Conservation (phyloP, 2,329 filamentous ascomycete genomes). For the Parascedosporium putredinis region DNA sequence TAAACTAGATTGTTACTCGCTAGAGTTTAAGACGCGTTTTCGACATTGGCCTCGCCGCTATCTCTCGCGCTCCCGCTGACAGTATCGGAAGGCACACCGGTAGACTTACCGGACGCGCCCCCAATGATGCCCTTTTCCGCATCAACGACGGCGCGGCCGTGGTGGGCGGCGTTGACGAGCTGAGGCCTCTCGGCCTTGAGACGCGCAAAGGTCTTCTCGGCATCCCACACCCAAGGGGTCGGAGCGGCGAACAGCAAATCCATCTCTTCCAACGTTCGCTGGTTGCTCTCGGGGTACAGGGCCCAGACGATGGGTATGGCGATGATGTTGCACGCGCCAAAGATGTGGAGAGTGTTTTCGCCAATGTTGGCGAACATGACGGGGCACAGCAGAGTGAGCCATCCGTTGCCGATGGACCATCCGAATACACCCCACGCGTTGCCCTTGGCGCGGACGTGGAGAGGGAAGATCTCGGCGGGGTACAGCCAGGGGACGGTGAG, state of each 20-base stretch:
- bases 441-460: slow-evolving; percentile 47
- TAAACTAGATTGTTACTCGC: too few relatives aligned
- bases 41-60: not conserved
- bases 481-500: slow-evolving; percentile 56
- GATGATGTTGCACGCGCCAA: slow-evolving; percentile 31
- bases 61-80: not conserved
- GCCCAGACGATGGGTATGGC: slow-evolving; percentile 47
- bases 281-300: slow-evolving; percentile 35
- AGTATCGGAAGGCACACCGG: not conserved
- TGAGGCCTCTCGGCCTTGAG: slow-evolving; percentile 51
- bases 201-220: slow-evolving; percentile 52
- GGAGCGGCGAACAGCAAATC: slow-evolving; percentile 42
- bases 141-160: slow-evolving; percentile 11
- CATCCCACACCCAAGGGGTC: slow-evolving; percentile 61
- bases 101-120: not conserved
- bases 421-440: slow-evolving; percentile 54
- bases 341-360: slow-evolving; percentile 50
- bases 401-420: slow-evolving; percentile 66
- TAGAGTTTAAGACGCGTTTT: too few relatives aligned
- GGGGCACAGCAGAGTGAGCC: slow-evolving; percentile 67
- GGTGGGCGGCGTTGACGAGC: slow-evolving; percentile 15
- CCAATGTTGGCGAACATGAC: slow-evolving; percentile 55
- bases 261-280: slow-evolving; percentile 50
- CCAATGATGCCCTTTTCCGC: slow-evolving; percentile 13
- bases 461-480: slow-evolving; percentile 54